Evolutionary conservation across 2,329 filamentous ascomycete genomes (phyloP), one percentile per base, ranked within the genome.

Genomic region (Allantophomopsis cytisporea): DNA sequence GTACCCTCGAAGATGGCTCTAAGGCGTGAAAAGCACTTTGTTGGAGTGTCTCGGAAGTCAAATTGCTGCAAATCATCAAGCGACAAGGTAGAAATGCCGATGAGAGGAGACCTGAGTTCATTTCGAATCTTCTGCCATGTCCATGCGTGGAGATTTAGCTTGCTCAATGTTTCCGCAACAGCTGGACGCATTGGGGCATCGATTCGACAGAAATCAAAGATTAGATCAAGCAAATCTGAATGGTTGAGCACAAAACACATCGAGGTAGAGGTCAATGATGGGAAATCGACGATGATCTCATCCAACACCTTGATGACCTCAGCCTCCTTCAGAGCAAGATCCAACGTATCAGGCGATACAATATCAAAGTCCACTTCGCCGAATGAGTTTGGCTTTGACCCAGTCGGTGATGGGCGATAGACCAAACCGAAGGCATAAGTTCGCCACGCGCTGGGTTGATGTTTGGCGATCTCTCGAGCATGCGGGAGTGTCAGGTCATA

Each of bases 281-380:
- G 88, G 46, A 96, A 88, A 5, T 80, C 73, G 37, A 78, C 70
- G 13, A 93, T 72, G 32, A 95, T 82, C 55, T 98, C 91, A 54
- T 98, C 91, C 16, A 96, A 64, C 2, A 96, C 88, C 51, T 95
- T 96, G 49, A 98, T 74, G 1, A 87, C 80, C 58, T 96, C 89
- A 0, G 89, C 89, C 59, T 98, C 91, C 52, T 94, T 93, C 41
- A 95, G 60, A 1, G 87, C 81, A 35, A 94, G 65, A 52, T 96
- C 87, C 5, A 87, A 61, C 1, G 81, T 80, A 49, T 88, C 80
- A 35, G 76, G 73, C 1, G 87, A 89, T n/a, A 94, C 73, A 43
- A 98, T 87, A 59, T 98, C 91, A 56, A 96, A 98, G 56, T 96
- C 88, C 2, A 93, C 88, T 55, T 96, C 91, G 8, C 84, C 82